These are phyloP conservation scores for Eragrostis nindensis DNA, from an alignment of 176 grass and related monocot genomes.

Conservation along the genomic window DNA sequence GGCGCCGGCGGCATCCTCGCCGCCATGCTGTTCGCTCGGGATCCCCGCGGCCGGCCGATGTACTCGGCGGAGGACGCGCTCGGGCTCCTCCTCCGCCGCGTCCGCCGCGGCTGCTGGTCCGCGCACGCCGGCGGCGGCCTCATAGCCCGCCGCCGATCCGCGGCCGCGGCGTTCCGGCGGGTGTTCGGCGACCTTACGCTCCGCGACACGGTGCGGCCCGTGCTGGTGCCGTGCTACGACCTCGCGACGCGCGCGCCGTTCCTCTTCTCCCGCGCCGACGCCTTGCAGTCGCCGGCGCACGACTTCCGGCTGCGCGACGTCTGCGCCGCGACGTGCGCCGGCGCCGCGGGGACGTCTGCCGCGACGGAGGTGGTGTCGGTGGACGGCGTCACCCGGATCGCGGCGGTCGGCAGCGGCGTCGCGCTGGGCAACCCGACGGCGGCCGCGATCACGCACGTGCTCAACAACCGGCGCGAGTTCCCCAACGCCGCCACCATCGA, in stretches of 20 bases:
- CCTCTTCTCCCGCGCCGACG: constrained; percentile 91
- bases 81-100: constrained; percentile 54
- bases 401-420: constrained; percentile 58
- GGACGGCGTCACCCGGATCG: constrained; percentile 63
- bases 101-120: constrained; percentile 34
- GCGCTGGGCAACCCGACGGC: constrained; percentile 83
- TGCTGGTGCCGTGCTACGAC: constrained; percentile 91
- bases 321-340: constrained; percentile 76
- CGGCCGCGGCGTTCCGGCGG: not conserved
- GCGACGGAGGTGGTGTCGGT: constrained; percentile 55
- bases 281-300: constrained; percentile 52
- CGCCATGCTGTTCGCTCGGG: constrained; percentile 67
- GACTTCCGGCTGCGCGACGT: constrained; percentile 79
- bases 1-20: constrained; percentile 89
- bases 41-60: constrained; percentile 49
- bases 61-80: constrained; percentile 79
- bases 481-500: constrained; percentile 49
- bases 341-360: not conserved
- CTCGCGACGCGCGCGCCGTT: constrained; percentile 63
- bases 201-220: constrained; percentile 67
- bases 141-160: not conserved
- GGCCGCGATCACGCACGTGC: constrained; percentile 89
- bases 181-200: constrained; percentile 70
- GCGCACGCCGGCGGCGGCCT: not conserved
- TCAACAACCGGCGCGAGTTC: constrained; percentile 95